Conservation (phyloP, 2,329 filamentous ascomycete species). For the Paecilomyces formosus region DNA sequence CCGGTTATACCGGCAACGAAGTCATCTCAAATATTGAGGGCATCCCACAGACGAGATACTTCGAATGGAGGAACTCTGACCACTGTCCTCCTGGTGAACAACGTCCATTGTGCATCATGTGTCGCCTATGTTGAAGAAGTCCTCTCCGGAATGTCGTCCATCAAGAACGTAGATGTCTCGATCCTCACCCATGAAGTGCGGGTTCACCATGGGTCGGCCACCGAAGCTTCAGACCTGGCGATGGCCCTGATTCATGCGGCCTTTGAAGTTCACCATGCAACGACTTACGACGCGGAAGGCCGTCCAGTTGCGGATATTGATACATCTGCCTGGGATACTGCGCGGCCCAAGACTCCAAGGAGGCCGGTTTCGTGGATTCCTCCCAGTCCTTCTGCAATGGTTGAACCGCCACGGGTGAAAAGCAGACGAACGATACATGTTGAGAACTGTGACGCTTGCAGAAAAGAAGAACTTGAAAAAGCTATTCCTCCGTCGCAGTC, state of each 20-base stretch:
- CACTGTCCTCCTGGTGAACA: conserved; percentile 38
- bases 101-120: conserved; percentile 43
- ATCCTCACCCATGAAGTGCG: conserved; percentile 38
- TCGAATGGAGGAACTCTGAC: conserved; percentile 6
- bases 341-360: neutral
- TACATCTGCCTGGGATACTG: conserved; percentile 13
- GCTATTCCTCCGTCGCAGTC: conserved; percentile 2
- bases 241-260: conserved; percentile 35
- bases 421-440: conserved; percentile 32
- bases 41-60: neutral
- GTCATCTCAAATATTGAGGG: neutral
- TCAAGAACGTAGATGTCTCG: conserved; percentile 33
- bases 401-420: conserved; percentile 8
- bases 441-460: conserved; percentile 45
- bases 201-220: conserved; percentile 27
- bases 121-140: conserved; percentile 39
- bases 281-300: conserved; percentile 28
- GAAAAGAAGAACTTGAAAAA: conserved; percentile 28
- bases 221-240: conserved; percentile 26
- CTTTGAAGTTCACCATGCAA: conserved; percentile 41
- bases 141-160: conserved; percentile 27
- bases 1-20: neutral
- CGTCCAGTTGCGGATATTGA: conserved; percentile 26
- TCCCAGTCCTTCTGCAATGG: conserved; percentile 13
- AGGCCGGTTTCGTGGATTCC: conserved; percentile 16